A percentile compares a stretch with the other conserved stretches of the same genome.
These are phyloP conservation scores for Boletus mariae DNA, from an alignment of 1,284 basidiomycete species.

Conservation along the genomic window DNA sequence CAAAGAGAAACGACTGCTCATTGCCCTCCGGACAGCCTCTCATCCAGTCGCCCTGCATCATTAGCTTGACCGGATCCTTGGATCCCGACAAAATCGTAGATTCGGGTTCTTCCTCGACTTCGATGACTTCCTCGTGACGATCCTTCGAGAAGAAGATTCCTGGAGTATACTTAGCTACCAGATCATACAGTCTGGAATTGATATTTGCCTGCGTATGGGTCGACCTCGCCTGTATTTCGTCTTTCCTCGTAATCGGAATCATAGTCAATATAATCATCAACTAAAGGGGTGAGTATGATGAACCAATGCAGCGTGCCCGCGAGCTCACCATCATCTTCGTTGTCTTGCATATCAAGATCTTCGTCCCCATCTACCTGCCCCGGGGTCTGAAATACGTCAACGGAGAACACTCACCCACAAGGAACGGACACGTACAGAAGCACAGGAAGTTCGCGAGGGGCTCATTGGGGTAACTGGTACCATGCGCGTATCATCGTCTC, in stretches of 20 bases:
- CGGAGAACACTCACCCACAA: not conserved
- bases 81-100: conserved; percentile 43
- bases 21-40: conserved; percentile 90
- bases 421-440: conserved; percentile 22
- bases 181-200: conserved; percentile 2
- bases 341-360: conserved; percentile 45
- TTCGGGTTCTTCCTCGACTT: conserved; percentile 78
- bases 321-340: conserved; percentile 51
- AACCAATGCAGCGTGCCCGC: not conserved
- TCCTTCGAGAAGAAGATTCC: conserved; percentile 92
- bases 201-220: conserved; percentile 77
- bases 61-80: conserved; percentile 54
- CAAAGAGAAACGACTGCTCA: conserved; percentile 85
- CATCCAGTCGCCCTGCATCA: conserved; percentile 94
- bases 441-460: conserved; percentile 27
- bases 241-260: conserved; percentile 68
- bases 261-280: conserved; percentile 66
- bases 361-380: conserved; percentile 42
- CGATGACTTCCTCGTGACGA: conserved; percentile 79
- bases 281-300: conserved; percentile 27
- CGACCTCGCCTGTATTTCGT: conserved; percentile 50
- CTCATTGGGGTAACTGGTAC: conserved; percentile 20
- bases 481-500: conserved; percentile 37
- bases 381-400: conserved; percentile 47
- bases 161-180: conserved; percentile 29